phyloP scores from a whole-genome alignment of 768 basidiomycete genomes.

The Boletus sp. region DNA sequence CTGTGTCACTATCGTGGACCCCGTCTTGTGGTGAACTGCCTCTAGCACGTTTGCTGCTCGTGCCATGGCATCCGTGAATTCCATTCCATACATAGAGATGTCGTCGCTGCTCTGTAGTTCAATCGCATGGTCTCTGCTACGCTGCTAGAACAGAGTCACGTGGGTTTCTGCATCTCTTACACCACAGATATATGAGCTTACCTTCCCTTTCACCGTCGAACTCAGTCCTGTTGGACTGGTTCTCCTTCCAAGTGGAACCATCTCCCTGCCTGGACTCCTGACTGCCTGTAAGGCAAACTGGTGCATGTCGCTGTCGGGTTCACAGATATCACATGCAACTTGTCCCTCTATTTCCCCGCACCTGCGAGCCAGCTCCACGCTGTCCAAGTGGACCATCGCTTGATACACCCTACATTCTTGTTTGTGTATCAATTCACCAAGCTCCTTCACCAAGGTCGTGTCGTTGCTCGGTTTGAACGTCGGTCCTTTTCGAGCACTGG shows the following conservation, averaged over 20 bases:
- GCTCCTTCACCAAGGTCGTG: background rate
- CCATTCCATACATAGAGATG: too few species aligned
- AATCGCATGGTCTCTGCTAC: too few species aligned
- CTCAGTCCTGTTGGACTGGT: too few species aligned
- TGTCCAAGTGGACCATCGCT: background rate
- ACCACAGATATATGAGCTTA: too few species aligned
- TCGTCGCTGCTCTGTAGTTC: too few species aligned
- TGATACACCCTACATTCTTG: background rate
- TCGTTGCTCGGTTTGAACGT: background rate
- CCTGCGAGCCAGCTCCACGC: background rate
- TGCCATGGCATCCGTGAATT: too few species aligned
- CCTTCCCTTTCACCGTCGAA: too few species aligned
- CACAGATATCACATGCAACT: slow-evolving; percentile 6
- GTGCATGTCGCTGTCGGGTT: slow-evolving; percentile 1
- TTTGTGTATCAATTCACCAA: background rate
- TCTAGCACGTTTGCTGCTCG: too few species aligned
- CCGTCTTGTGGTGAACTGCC: too few species aligned
- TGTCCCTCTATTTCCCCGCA: background rate
- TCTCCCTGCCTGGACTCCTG: background rate
- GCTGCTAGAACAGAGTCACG: too few species aligned
- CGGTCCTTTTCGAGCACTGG: background rate
- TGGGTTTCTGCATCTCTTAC: too few species aligned
- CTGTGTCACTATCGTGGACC: too few species aligned
- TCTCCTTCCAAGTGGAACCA: background rate
- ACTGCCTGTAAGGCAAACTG: background rate